Conservation (phyloP, 2,329 filamentous ascomycete genomes). For the Thermothelomyces thermophilus region DNA sequence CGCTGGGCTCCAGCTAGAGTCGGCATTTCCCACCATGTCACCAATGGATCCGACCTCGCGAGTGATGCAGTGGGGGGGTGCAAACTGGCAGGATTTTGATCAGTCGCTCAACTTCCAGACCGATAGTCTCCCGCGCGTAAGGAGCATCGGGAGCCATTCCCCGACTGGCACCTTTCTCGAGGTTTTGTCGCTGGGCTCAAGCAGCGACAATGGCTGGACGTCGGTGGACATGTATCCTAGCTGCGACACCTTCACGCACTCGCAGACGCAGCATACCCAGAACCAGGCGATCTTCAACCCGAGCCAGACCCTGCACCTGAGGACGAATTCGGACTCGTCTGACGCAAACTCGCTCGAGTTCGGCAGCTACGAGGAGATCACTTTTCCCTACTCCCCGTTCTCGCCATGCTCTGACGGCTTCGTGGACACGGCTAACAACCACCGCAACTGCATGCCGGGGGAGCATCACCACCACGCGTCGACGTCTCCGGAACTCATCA, state of each 20-base stretch:
- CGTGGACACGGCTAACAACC: conserved; percentile 51
- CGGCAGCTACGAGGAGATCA: conserved; percentile 72
- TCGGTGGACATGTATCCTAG: conserved; percentile 70
- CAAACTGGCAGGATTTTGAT: conserved; percentile 76
- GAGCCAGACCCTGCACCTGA: conserved; percentile 79
- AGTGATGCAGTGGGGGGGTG: conserved; percentile 56
- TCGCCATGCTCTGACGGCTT: conserved; percentile 77
- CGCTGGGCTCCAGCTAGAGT: conserved; percentile 54
- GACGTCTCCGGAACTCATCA: conserved; percentile 50
- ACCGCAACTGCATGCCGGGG: conserved; percentile 56
- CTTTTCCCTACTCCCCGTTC: conserved; percentile 68
- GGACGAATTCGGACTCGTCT: conserved; percentile 78
- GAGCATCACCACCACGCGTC: conserved; percentile 42
- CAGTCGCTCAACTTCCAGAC: conserved; percentile 45
- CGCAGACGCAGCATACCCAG: conserved; percentile 47
- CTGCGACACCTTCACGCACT: conserved; percentile 59
- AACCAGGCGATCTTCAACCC: conserved; percentile 80
- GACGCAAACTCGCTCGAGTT: conserved; percentile 62
- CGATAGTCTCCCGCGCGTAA: conserved; percentile 38
- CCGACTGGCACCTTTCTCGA: conserved; percentile 78
- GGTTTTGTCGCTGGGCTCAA: conserved; percentile 72
- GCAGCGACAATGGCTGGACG: conserved; percentile 82
- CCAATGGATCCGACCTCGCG: conserved; percentile 50
- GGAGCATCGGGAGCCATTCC: conserved; percentile 54
- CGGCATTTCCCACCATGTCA: conserved; percentile 53